Evolutionary conservation across 805 yeast species (phyloP).

Genomic region (Candida piceae): DNA sequence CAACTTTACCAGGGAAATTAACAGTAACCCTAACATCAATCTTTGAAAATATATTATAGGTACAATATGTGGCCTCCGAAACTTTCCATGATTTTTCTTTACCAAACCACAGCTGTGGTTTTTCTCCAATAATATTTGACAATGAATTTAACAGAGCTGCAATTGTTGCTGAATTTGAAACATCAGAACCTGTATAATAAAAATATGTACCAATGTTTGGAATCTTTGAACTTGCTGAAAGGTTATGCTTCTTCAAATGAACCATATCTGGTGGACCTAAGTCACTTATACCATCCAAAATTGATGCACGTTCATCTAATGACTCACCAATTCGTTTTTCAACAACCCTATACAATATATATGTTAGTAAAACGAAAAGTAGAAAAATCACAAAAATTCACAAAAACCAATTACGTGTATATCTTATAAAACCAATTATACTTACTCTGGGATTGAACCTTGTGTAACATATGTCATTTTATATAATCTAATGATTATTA

Average conservation of each 20-base stretch:
- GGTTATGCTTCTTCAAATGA: constrained; percentile 38
- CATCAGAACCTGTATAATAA: constrained; percentile 72
- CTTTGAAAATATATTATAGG: constrained; percentile 56
- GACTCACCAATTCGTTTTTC: constrained; percentile 49
- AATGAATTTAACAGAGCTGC: constrained; percentile 69
- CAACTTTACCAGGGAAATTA: constrained; percentile 71
- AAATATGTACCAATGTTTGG: constrained; percentile 65
- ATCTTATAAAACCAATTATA: constrained; percentile 7
- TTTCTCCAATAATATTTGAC: constrained; percentile 55
- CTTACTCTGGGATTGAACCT: constrained; percentile 61
- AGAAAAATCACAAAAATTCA: too few relatives aligned
- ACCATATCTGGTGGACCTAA: constrained; percentile 71
- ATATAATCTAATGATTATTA: not conserved
- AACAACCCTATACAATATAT: constrained; percentile 35
- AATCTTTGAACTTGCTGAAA: constrained; percentile 27
- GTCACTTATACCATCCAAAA: constrained; percentile 54
- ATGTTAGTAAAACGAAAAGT: too few relatives aligned
- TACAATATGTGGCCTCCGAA: constrained; percentile 63
- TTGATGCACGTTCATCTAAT: constrained; percentile 56
- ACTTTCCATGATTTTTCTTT: constrained; percentile 66
- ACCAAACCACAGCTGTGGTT: constrained; percentile 77
- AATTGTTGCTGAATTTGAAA: constrained; percentile 69
- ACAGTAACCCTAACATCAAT: constrained; percentile 69
- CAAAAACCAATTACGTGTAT: not conserved
- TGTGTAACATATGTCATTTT: constrained; percentile 41